These are phyloP conservation scores for Wallacemonas rigidus DNA, from an alignment of 208 protist species.

Conservation along the genomic window DNA sequence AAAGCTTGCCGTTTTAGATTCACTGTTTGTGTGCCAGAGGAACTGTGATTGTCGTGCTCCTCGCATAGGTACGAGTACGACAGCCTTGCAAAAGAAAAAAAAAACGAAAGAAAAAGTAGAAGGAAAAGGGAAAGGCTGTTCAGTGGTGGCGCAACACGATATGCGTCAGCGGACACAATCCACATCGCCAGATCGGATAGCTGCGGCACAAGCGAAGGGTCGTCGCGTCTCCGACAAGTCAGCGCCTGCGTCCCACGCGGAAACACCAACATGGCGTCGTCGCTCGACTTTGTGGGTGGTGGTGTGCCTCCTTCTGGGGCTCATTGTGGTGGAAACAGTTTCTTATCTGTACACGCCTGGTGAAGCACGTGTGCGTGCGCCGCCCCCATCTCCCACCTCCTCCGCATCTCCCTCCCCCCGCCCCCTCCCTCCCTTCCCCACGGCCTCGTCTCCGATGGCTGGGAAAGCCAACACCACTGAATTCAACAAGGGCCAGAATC, in stretches of 20 bases:
- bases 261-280: not conserved
- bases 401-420: not conserved
- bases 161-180: not conserved
- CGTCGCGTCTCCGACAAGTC: not conserved
- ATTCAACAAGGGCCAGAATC: not conserved
- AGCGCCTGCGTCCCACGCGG: not conserved
- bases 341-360: slow-evolving; percentile 17
- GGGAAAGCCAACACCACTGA: not conserved
- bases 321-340: slow-evolving; percentile 2
- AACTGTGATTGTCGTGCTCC: no score
- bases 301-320: slow-evolving; percentile 5
- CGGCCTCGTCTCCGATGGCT: not conserved
- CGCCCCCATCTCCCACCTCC: not conserved
- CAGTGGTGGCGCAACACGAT: not conserved
- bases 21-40: no score
- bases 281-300: not conserved
- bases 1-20: no score
- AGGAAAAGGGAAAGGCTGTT: not conserved
- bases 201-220: not conserved
- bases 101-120: not conserved
- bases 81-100: not conserved
- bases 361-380: not conserved
- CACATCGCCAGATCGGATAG: not conserved
- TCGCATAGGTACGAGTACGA: no score
- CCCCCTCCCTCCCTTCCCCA: not conserved